These are phyloP conservation scores for Oemleria cerasiformis DNA, from an alignment of 306 rosid species.

Conservation along the genomic window DNA sequence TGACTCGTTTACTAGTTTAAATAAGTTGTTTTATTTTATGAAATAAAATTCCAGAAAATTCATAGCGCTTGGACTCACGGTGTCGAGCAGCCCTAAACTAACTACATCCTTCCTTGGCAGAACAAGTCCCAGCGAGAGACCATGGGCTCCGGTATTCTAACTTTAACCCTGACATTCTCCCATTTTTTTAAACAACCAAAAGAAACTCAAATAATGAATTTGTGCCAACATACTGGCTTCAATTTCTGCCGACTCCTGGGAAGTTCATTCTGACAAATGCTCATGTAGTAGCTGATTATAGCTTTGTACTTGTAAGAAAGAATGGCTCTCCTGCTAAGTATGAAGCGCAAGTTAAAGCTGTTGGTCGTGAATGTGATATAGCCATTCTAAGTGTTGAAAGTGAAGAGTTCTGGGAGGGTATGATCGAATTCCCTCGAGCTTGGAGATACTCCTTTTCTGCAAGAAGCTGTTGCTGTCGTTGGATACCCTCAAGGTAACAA, in stretches of 20 bases:
- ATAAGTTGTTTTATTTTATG: too few relatives aligned
- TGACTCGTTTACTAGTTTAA: too few relatives aligned
- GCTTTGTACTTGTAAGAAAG: slow-evolving; percentile 87
- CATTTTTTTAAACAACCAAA: neutral
- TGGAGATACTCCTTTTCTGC: slow-evolving; percentile 77
- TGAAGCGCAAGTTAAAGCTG: slow-evolving; percentile 74
- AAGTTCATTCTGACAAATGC: slow-evolving; percentile 83
- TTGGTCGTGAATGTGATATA: slow-evolving; percentile 92
- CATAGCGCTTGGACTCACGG: too few relatives aligned
- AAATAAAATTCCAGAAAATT: too few relatives aligned
- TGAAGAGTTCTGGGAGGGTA: slow-evolving; percentile 74
- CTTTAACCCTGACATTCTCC: neutral
- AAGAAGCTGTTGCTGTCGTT: slow-evolving; percentile 90
- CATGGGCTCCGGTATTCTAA: slow-evolving; percentile 71
- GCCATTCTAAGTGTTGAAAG: slow-evolving; percentile 66
- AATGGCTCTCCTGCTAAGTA: slow-evolving; percentile 86
- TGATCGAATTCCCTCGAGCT: slow-evolving; percentile 62
- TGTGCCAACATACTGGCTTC: neutral
- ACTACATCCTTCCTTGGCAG: slow-evolving; percentile 90
- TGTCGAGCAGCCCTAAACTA: slow-evolving; percentile 78
- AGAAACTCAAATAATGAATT: too few relatives aligned
- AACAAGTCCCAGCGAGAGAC: slow-evolving; percentile 90
- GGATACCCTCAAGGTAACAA: slow-evolving; percentile 87
- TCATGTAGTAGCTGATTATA: slow-evolving; percentile 88
- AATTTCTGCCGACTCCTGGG: slow-evolving; percentile 24